phyloP scores from a whole-genome alignment of 176 grass and related monocot species.

The Canna indica region DNA sequence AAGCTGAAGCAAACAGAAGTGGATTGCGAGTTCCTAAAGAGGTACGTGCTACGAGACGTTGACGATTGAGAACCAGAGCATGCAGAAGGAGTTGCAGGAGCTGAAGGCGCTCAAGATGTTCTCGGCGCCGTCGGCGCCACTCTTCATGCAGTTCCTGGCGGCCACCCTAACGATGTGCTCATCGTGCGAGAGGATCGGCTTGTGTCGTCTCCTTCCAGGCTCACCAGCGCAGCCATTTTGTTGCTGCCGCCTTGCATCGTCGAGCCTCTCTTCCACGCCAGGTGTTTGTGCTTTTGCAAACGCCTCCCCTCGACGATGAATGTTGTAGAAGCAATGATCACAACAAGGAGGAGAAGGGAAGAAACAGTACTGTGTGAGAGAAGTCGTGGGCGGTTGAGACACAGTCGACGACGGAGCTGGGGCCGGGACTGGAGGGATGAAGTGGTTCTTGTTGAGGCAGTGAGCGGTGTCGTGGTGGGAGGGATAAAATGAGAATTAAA shows the following conservation, averaged over 20 bases:
- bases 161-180: conserved; percentile 75
- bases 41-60: conserved; percentile 81
- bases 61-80: conserved; percentile 70
- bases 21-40: conserved; percentile 85
- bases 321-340: neutral
- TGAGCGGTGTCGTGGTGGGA: too few species aligned
- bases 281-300: neutral
- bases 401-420: too few species aligned
- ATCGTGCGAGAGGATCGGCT: conserved; percentile 64
- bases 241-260: neutral
- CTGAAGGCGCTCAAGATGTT: conserved; percentile 53
- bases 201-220: neutral
- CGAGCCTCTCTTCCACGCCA: neutral
- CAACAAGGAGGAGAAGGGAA: neutral
- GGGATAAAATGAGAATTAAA: too few species aligned
- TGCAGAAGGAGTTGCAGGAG: conserved; percentile 76
- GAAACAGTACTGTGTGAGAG: neutral
- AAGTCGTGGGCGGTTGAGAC: too few species aligned
- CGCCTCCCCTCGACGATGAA: neutral
- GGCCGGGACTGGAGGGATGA: too few species aligned
- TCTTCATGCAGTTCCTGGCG: conserved; percentile 73
- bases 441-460: too few species aligned
- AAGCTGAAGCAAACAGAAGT: conserved; percentile 99
- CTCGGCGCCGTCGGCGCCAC: conserved; percentile 9
- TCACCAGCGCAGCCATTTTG: neutral